A percentile compares a stretch with the other conserved stretches of the same genome.
These are phyloP conservation scores for Huiozyma sinensis DNA, from an alignment of 805 yeast species.

Conservation along the genomic window DNA sequence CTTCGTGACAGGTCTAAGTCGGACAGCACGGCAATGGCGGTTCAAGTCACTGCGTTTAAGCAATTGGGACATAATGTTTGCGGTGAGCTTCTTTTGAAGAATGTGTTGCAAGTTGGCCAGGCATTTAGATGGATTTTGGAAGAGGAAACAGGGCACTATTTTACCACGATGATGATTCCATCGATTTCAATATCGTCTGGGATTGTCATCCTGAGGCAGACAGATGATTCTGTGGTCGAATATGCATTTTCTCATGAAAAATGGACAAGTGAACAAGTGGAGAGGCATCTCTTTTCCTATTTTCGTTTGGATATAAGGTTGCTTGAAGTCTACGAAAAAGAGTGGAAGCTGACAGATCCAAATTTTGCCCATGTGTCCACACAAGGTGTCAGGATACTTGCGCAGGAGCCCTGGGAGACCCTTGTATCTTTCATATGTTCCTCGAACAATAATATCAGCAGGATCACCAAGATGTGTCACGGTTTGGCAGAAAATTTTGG, in stretches of 20 bases:
- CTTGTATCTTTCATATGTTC: constrained; percentile 85
- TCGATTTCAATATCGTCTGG: constrained; percentile 31
- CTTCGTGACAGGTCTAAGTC: neutral
- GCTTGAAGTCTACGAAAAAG: constrained; percentile 35
- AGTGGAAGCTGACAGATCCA: constrained; percentile 53
- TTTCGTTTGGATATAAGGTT: constrained; percentile 56
- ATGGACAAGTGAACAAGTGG: constrained; percentile 27
- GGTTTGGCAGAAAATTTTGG: constrained; percentile 66
- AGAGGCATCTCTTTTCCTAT: constrained; percentile 47
- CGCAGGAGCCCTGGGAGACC: constrained; percentile 98
- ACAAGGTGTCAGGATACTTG: constrained; percentile 69
- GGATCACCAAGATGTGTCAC: constrained; percentile 90
- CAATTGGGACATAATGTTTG: no score
- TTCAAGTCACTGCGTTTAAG: no score
- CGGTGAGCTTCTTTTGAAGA: constrained; percentile 38
- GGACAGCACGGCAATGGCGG: no score
- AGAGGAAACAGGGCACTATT: constrained; percentile 14
- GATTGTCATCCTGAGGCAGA: constrained; percentile 55
- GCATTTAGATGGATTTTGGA: constrained; percentile 26
- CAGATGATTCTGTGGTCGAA: constrained; percentile 41
- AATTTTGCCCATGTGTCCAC: constrained; percentile 29
- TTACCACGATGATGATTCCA: constrained; percentile 19
- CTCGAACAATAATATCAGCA: constrained; percentile 87
- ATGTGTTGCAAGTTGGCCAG: constrained; percentile 27
- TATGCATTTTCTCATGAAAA: constrained; percentile 36